Conservation (phyloP, 208 protist species). For the Trypanosoma lewisi region DNA sequence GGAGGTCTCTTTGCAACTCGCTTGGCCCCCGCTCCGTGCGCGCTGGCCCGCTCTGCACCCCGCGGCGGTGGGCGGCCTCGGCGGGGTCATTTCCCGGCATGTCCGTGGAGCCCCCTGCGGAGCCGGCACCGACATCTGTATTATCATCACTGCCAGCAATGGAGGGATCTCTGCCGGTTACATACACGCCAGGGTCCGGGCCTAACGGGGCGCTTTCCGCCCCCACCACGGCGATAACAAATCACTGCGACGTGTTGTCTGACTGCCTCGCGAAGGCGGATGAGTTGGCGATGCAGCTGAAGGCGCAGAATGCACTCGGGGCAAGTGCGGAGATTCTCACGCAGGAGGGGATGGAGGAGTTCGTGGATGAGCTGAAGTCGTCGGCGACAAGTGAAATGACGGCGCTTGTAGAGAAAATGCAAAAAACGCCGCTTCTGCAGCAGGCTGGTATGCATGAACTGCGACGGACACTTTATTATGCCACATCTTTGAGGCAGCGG, state of each 20-base stretch:
- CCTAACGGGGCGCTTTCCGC: conserved; percentile 43
- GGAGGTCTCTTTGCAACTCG: neutral
- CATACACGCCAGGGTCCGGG: conserved; percentile 71
- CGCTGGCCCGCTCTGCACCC: neutral
- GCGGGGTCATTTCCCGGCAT: neutral
- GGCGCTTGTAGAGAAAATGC: conserved; percentile 53
- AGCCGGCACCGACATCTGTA: neutral
- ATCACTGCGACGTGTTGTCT: conserved; percentile 74
- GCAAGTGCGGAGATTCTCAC: conserved; percentile 72
- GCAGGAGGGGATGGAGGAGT: conserved; percentile 77
- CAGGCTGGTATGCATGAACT: conserved; percentile 88
- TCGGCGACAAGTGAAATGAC: conserved; percentile 55
- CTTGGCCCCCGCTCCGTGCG: neutral
- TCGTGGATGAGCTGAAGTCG: conserved; percentile 74
- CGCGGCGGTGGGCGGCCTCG: conserved; percentile 5
- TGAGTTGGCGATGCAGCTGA: conserved; percentile 73
- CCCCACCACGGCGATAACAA: conserved; percentile 66
- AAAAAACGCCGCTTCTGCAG: conserved; percentile 57
- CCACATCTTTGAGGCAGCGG: conserved; percentile 62
- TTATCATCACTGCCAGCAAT: no score
- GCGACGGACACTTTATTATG: conserved; percentile 83
- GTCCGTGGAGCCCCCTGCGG: neutral
- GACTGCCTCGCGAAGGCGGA: conserved; percentile 85
- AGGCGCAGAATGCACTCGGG: conserved; percentile 69
- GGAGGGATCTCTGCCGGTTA: conserved; percentile 40